Percentiles rank a stretch among this genome's conserved stretches.
Evolutionary conservation across 2,329 filamentous ascomycete genomes (phyloP).

Genomic region (Cercospora sp.): DNA sequence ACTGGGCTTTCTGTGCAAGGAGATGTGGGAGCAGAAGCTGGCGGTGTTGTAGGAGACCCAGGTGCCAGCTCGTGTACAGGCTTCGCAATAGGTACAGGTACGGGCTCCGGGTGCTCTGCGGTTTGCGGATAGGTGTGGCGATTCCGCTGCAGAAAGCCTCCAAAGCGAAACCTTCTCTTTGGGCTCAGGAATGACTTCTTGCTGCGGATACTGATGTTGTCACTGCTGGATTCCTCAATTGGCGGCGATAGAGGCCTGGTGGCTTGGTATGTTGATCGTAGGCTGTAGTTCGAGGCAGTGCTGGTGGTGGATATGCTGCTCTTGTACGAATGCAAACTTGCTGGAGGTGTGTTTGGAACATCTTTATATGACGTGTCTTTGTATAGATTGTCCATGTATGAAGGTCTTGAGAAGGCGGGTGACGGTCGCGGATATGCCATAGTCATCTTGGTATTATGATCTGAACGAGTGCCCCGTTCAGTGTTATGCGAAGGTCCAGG

Average conservation of each 20-base stretch:
- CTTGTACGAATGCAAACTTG: slow-evolving; percentile 31
- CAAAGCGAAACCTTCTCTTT: slow-evolving; percentile 26
- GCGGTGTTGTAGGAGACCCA: slow-evolving; percentile 15
- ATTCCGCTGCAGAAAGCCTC: slow-evolving; percentile 25
- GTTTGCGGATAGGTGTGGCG: slow-evolving; percentile 32
- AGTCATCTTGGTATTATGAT: slow-evolving; percentile 26
- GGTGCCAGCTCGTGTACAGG: slow-evolving; percentile 7
- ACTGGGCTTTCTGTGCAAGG: slow-evolving; percentile 6
- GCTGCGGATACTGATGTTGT: slow-evolving; percentile 27
- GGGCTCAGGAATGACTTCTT: slow-evolving; percentile 28
- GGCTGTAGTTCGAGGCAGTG: slow-evolving; percentile 27
- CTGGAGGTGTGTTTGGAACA: slow-evolving; percentile 20
- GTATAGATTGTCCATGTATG: slow-evolving; percentile 37
- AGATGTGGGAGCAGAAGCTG: slow-evolving; percentile 12
- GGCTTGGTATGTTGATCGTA: slow-evolving; percentile 24
- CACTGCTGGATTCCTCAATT: slow-evolving; percentile 29
- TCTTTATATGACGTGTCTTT: slow-evolving; percentile 22
- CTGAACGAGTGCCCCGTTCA: neutral
- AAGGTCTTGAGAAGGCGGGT: slow-evolving; percentile 29
- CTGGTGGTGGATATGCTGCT: slow-evolving; percentile 33
- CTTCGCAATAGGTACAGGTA: slow-evolving; percentile 9
- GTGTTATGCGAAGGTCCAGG: slow-evolving; percentile 11
- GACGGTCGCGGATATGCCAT: slow-evolving; percentile 31
- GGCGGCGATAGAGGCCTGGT: slow-evolving; percentile 32
- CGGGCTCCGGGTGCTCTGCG: slow-evolving; percentile 15